Base-by-base conservation (phyloP, 2,329 filamentous ascomycete species). In the Alternaria hordeiaustralica region DNA sequence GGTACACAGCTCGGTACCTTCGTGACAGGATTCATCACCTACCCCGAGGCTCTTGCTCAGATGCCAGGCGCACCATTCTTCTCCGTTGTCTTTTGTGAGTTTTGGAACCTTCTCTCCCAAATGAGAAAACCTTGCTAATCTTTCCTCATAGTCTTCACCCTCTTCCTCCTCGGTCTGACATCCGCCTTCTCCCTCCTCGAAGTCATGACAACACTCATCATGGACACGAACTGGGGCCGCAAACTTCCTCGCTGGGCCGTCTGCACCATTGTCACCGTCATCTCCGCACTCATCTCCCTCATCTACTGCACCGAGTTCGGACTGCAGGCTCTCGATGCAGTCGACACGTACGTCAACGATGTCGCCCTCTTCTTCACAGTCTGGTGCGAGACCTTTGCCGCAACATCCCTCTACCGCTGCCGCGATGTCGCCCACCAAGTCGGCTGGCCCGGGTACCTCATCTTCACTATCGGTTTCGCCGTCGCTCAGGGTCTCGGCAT, bases 161-260 rank as follows among this genome's bases (percentile, higher is more conserved):
- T 87, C 9, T 82, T 86, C 64, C 81, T 87, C 1, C 80, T 87
- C 0, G 85, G 86, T 0, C 85, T 86, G 66, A 86, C 83, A 58
- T 87, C 85, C 0, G 83, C 85, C 0, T 87, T 87, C 63, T 85
- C 84, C 43, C 85, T 87, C 84, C 75, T 87, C 3, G 85, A 87
- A 64, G 84, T 84, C 12, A 79, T 84, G 9, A 82, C 84, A 11
- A 87, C 86, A 0, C 67, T 87, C 43, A 74, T 84, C 55, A 82
- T 85, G 74, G 85, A 87, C 63, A 77, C 82, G 0, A 82, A 83
- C 18, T 61, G 44, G 0, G 81, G 80, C 2, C 78, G 84, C 25
- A 81, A 79, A 3, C 63, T 79, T 44, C 56, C 56, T 1, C 56
- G 56, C 33, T 58, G 56, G 56, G 46, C 33, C 7, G 36, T 58